Conservation (phyloP, 2,329 filamentous ascomycete species). For the Calonectria pseudoturangicola region DNA sequence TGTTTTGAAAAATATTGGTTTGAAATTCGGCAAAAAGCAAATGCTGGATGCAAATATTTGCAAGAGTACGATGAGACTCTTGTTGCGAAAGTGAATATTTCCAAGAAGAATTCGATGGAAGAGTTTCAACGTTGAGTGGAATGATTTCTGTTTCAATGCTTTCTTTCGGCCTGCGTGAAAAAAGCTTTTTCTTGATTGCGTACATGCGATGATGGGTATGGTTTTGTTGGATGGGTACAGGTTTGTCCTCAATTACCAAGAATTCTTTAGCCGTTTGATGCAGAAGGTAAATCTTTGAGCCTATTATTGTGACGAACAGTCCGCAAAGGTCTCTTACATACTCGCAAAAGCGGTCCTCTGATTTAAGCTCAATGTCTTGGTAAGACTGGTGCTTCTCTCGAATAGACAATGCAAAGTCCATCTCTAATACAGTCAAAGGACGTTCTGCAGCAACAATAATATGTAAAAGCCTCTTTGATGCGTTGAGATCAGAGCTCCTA, state of each 20-base stretch:
- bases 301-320: slow-evolving; percentile 11
- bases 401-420: slow-evolving; percentile 48
- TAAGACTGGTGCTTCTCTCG: slow-evolving; percentile 28
- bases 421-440: slow-evolving; percentile 50
- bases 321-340: slow-evolving; percentile 55
- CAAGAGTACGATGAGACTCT: background rate
- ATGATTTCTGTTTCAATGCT: too few species aligned
- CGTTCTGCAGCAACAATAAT: slow-evolving; percentile 52
- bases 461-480: slow-evolving; percentile 47
- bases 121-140: too few species aligned
- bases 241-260: background rate
- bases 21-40: slow-evolving; percentile 22
- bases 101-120: background rate
- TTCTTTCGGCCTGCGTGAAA: too few species aligned
- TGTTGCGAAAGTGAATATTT: background rate
- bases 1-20: background rate
- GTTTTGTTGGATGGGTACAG: too few species aligned
- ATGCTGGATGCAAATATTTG: slow-evolving; percentile 1
- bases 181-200: too few species aligned
- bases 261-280: slow-evolving; percentile 31
- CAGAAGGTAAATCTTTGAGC: slow-evolving; percentile 25
- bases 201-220: too few species aligned
- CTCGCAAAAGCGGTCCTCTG: slow-evolving; percentile 36
- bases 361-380: slow-evolving; percentile 28
- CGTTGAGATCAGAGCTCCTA: slow-evolving; percentile 36